Evolutionary conservation across 345 rosid genomes (phyloP).

Genomic region (Sonneratia alba): DNA sequence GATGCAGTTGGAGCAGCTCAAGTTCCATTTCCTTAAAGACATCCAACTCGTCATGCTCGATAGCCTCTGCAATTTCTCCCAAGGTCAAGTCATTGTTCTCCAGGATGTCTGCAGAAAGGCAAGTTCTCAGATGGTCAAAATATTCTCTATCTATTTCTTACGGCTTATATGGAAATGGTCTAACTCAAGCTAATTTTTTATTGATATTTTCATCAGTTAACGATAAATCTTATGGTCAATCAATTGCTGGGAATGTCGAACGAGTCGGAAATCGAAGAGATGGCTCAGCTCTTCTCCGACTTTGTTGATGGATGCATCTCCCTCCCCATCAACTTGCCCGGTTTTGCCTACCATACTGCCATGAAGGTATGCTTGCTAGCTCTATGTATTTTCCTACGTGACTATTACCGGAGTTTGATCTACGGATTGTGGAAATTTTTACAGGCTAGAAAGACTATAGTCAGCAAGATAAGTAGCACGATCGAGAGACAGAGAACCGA

Average conservation of each 20-base stretch:
- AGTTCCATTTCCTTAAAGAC: conserved; percentile 49
- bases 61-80: conserved; percentile 27
- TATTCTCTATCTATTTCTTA: too few relatives aligned
- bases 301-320: conserved; percentile 90
- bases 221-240: conserved; percentile 76
- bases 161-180: too few relatives aligned
- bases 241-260: conserved; percentile 60
- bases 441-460: conserved; percentile 64
- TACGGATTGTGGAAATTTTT: too few relatives aligned
- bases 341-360: conserved; percentile 60
- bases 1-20: conserved; percentile 72
- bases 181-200: too few relatives aligned
- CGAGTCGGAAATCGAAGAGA: conserved; percentile 57
- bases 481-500: conserved; percentile 24
- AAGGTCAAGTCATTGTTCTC: conserved; percentile 45
- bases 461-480: conserved; percentile 46
- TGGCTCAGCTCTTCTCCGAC: conserved; percentile 65
- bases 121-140: conserved; percentile 9
- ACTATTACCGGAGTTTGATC: neutral
- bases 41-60: conserved; percentile 51
- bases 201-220: conserved; percentile 29
- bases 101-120: conserved; percentile 85
- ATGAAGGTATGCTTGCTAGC: conserved; percentile 41
- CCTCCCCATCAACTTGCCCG: conserved; percentile 67
- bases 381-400: neutral